phyloP scores from a whole-genome alignment of 2,329 filamentous ascomycete genomes.

The Epicoccum sorghinum region DNA sequence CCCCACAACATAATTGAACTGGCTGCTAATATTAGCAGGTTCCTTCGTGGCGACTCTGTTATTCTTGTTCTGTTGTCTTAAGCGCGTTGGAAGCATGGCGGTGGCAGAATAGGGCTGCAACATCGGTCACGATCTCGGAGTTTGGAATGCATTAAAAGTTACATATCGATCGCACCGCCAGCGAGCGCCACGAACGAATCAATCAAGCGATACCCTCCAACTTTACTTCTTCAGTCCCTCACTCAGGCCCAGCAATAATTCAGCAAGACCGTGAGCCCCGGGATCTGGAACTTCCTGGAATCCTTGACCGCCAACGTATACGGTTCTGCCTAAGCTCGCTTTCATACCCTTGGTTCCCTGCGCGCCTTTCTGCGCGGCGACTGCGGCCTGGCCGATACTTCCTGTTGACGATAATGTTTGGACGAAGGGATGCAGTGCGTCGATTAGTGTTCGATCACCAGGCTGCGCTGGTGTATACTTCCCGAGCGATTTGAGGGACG shows the following conservation, averaged over 20 bases:
- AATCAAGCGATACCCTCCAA: conserved; percentile 38
- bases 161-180: conserved; percentile 37
- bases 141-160: conserved; percentile 41
- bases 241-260: conserved; percentile 81
- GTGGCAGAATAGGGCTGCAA: conserved; percentile 18
- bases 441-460: conserved; percentile 88
- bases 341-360: conserved; percentile 91
- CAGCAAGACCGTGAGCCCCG: conserved; percentile 77
- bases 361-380: conserved; percentile 75
- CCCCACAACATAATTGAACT: neutral
- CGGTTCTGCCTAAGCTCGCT: conserved; percentile 81
- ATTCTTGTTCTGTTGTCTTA: conserved; percentile 85
- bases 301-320: conserved; percentile 77
- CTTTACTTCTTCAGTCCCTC: conserved; percentile 53
- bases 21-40: conserved; percentile 59
- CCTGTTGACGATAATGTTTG: conserved; percentile 69
- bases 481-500: conserved; percentile 67
- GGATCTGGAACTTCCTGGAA: conserved; percentile 77
- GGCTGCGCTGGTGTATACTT: conserved; percentile 89
- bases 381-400: conserved; percentile 73
- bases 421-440: conserved; percentile 88
- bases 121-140: conserved; percentile 28
- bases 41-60: conserved; percentile 84
- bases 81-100: conserved; percentile 15
- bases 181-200: conserved; percentile 32